Conservation (phyloP, 768 basidiomycete genomes). For the Podaxis sp. region DNA sequence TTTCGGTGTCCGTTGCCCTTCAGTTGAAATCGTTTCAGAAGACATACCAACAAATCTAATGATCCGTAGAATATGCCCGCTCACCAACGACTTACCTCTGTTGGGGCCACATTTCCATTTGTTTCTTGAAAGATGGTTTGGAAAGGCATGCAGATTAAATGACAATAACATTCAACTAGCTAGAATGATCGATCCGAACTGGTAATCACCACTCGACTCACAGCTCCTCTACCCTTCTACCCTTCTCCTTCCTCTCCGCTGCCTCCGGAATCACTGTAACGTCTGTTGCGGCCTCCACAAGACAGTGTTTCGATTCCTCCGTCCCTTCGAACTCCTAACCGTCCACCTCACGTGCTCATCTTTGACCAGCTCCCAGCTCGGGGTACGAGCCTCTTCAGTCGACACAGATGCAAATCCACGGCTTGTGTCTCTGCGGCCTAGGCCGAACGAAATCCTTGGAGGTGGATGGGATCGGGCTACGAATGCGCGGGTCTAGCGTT, state of each 20-base stretch:
- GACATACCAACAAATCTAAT: no score
- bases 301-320: constrained; percentile 60
- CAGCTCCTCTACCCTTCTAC: neutral
- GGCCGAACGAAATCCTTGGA: neutral
- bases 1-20: no score
- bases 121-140: no score
- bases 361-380: constrained; percentile 47
- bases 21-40: no score
- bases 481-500: neutral
- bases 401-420: neutral
- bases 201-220: neutral
- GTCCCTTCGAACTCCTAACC: constrained; percentile 41
- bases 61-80: no score
- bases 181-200: no score
- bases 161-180: no score
- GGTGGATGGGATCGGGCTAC: neutral
- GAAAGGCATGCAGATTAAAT: no score
- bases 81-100: no score
- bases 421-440: neutral
- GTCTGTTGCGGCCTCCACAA: constrained; percentile 81
- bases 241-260: neutral
- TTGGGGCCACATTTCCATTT: no score
- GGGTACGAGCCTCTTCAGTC: neutral
- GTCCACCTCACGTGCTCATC: constrained; percentile 59
- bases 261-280: constrained; percentile 34